Percentiles rank a stretch among this genome's conserved stretches.
Conservation (phyloP, 177 flowering plant species). For the Telopea speciosissima region DNA sequence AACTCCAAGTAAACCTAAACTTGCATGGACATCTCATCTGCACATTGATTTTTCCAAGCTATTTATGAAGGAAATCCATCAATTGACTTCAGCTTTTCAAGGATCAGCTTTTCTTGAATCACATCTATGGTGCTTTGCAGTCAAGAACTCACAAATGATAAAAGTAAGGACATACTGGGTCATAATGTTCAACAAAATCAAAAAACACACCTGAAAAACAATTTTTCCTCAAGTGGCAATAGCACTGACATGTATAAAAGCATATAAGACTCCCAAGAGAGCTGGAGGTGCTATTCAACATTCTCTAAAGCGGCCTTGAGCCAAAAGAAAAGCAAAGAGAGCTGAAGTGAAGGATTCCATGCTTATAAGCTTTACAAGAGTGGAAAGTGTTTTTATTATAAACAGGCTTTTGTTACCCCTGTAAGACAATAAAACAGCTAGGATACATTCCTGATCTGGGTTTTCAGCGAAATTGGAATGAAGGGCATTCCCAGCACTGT, state of each 20-base stretch:
- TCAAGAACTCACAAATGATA: slow-evolving; percentile 25
- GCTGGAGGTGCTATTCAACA: neutral
- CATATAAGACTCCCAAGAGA: neutral
- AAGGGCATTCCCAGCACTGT: slow-evolving; percentile 80
- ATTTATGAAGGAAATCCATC: slow-evolving; percentile 33
- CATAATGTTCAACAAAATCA: neutral
- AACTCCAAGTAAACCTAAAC: neutral
- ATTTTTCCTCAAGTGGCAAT: neutral
- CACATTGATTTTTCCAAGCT: slow-evolving; percentile 14
- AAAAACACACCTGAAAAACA: neutral
- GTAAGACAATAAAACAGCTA: slow-evolving; percentile 14
- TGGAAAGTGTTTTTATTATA: neutral
- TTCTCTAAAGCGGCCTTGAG: neutral
- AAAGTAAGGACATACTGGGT: neutral
- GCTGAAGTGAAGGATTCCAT: neutral
- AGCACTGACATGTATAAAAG: neutral
- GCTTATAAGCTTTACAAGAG: neutral
- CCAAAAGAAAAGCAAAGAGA: neutral
- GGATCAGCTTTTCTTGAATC: slow-evolving; percentile 73
- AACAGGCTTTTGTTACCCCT: neutral
- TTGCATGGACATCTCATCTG: neutral
- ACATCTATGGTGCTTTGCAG: slow-evolving; percentile 34
- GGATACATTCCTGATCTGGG: slow-evolving; percentile 96
- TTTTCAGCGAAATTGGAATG: slow-evolving; percentile 87
- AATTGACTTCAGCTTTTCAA: slow-evolving; percentile 51